Percentiles rank a stretch among this genome's conserved stretches.
phyloP scores from a whole-genome alignment of 139 green algal species.

The Micractinium conductrix region DNA sequence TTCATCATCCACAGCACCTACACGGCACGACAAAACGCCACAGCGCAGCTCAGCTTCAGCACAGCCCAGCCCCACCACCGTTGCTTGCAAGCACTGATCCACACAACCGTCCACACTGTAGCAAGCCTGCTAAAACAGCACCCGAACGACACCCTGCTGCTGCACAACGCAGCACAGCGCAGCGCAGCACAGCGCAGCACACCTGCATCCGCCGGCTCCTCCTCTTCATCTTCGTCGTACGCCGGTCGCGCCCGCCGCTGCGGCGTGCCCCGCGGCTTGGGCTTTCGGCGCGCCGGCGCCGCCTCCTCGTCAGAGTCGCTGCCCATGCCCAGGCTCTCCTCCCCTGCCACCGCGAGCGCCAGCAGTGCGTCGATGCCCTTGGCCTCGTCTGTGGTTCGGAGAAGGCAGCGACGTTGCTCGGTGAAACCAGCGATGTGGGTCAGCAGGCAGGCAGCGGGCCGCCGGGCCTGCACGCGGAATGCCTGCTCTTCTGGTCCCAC shows the following conservation, averaged over 20 bases:
- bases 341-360: constrained; percentile 62
- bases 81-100: too few species aligned
- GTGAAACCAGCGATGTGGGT: neutral
- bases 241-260: neutral
- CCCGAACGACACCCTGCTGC: too few species aligned
- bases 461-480: neutral
- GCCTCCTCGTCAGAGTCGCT: constrained; percentile 24
- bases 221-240: constrained; percentile 31
- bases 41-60: too few species aligned
- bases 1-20: constrained; percentile 32
- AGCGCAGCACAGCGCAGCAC: too few species aligned
- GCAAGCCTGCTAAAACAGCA: too few species aligned
- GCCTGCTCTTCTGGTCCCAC: too few species aligned
- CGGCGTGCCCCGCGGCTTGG: neutral
- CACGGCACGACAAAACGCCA: too few species aligned
- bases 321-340: constrained; percentile 8
- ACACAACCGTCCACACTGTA: too few species aligned
- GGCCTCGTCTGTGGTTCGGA: constrained; percentile 43
- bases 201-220: constrained; percentile 24
- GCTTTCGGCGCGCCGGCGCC: neutral
- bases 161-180: too few species aligned
- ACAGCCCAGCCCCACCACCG: too few species aligned
- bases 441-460: neutral
- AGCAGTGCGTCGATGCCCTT: constrained; percentile 77
- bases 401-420: too few species aligned